phyloP scores from a whole-genome alignment of 73 alveolate species.

The Halteria grandinella region DNA sequence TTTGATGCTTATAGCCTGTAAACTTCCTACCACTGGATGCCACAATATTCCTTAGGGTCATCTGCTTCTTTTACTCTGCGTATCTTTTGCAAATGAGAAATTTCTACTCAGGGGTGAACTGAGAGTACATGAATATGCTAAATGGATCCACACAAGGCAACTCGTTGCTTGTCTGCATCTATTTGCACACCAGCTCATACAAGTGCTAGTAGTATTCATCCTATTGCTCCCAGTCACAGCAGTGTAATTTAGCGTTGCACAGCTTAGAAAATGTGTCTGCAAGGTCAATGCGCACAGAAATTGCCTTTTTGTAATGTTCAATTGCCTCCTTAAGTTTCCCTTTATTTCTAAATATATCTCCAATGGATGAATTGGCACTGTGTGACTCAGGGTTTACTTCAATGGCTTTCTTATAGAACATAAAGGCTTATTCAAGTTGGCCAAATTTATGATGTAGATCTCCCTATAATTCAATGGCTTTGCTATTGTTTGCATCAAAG shows the following conservation, averaged over 20 bases:
- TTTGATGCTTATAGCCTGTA: constrained; percentile 21
- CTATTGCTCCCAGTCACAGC: constrained; percentile 65
- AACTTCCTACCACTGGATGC: background rate
- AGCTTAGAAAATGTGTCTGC: constrained; percentile 26
- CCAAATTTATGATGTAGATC: constrained; percentile 38
- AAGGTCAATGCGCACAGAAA: background rate
- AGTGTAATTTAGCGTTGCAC: constrained; percentile 45
- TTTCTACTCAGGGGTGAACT: constrained; percentile 59
- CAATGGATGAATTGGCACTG: constrained; percentile 6
- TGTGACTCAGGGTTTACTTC: constrained; percentile 36
- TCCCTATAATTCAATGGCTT: no score
- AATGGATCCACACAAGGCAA: constrained; percentile 67
- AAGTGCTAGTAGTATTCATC: constrained; percentile 41
- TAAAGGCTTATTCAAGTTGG: constrained; percentile 42
- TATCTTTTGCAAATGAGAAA: constrained; percentile 43
- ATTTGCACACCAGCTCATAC: constrained; percentile 1
- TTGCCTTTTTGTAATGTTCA: constrained; percentile 39
- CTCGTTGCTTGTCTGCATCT: constrained; percentile 37
- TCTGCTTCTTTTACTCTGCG: constrained; percentile 48
- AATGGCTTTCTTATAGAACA: constrained; percentile 56
- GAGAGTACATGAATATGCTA: constrained; percentile 50
- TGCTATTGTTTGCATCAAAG: no score
- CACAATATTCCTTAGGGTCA: background rate
- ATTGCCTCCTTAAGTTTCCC: constrained; percentile 47
- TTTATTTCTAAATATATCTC: constrained; percentile 20